Evolutionary conservation across 176 grass and related monocot genomes (phyloP), one percentile per base, ranked within the genome.

Genomic region (Secale cereale): DNA sequence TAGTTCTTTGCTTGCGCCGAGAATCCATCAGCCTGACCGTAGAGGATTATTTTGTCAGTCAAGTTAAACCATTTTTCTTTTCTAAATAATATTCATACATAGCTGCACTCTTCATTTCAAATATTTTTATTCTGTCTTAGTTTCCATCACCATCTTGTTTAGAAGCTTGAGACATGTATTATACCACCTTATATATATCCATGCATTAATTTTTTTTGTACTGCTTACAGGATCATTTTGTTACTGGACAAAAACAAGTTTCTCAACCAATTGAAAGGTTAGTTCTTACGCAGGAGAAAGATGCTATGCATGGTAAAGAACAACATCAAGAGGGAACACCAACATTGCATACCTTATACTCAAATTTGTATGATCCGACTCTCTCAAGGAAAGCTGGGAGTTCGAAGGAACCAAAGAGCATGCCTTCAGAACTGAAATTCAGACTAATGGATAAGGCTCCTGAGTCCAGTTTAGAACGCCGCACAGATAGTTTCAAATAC

Each of bases 221-320:
- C 28, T 62, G 37, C 11, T 74, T 27, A 35, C 85, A 87, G 89
- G 89, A 70, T 87, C 67, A 75, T 69, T 68, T 16, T 84, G 69
- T 10, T 69, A 62, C 59, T 83, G 74, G 70, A 60, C 74, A 0
- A 67, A 90, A 83, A 61, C 75, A 83, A 59, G 72, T 83, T 37
- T 27, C 69, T 10, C 85, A 62, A 36, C 85, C 89, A 80, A 69
- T 91, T 80, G 81, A 91, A 87, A 87, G 85, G 81, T 31, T 84
- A 26, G 70, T 78, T 63, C 81, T 88, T n/a, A 84, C 37, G 16
- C 85, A 86, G 70, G 77, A 80, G 63, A 80, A 79, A 80, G 80
- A 88, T 29, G 25, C 27, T 15, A 57, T 74, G 12, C 56, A 29
- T 88, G 80, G 72, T 81, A 86, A 88, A 70, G 70, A 81, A 39